A percentile compares a stretch with the other conserved stretches of the same genome.
These are phyloP conservation scores for Daldinia sp. DNA, from an alignment of 2,329 filamentous ascomycete genomes.

Conservation along the genomic window DNA sequence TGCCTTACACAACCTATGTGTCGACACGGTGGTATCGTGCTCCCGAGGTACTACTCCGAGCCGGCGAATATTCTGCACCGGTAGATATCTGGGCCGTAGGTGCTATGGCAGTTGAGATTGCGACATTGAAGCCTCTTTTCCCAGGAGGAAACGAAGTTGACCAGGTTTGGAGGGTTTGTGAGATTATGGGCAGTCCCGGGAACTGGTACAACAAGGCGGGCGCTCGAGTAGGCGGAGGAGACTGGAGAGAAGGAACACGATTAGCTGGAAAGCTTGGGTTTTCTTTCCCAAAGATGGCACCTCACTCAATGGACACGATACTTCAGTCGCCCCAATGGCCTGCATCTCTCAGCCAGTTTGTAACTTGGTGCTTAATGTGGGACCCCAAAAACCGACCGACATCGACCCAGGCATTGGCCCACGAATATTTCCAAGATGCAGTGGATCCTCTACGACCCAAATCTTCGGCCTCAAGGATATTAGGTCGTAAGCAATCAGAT, in stretches of 20 bases:
- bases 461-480: conserved; percentile 84
- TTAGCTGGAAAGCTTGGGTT: conserved; percentile 97
- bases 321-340: conserved; percentile 94
- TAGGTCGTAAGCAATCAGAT: conserved; percentile 92
- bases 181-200: conserved; percentile 98
- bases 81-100: conserved; percentile 99
- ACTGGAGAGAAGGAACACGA: conserved; percentile 95
- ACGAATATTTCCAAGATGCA: conserved; percentile 94
- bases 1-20: conserved; percentile 98
- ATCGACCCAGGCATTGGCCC: conserved; percentile 90
- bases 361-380: conserved; percentile 99
- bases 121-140: conserved; percentile 95
- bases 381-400: conserved; percentile 93
- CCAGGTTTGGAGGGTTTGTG: conserved; percentile 98
- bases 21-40: conserved; percentile 98
- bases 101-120: conserved; percentile 98
- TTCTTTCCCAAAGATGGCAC: conserved; percentile 99
- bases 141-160: conserved; percentile 98
- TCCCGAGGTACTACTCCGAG: conserved; percentile 91
- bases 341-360: conserved; percentile 85
- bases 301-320: conserved; percentile 95
- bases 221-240: conserved; percentile 87
- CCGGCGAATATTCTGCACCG: conserved; percentile 95
- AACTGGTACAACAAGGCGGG: conserved; percentile 98
- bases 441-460: conserved; percentile 93